Evolutionary conservation across 2,329 filamentous ascomycete species (phyloP), one percentile per base, ranked within the genome.

Genomic region (Fusarium sp.): DNA sequence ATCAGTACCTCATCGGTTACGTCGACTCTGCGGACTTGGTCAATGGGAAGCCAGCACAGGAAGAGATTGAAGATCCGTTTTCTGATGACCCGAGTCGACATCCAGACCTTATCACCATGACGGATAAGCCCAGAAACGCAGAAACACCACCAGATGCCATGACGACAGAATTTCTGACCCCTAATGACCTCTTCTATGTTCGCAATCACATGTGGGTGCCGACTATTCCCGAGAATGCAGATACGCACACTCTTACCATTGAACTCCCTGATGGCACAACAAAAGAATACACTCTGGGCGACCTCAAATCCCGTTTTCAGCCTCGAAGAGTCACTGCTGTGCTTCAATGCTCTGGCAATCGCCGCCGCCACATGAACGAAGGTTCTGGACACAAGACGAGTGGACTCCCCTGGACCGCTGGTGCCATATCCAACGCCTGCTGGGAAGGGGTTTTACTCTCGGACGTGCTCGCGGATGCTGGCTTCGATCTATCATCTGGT

Each of bases 141-240:
- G 90, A 92, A 76, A 89, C 90, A 0, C 90, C 90, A 0, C 80
- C 79, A 1, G 82, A 84, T 4, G 84, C 84, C 37, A 84, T 92
- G 29, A 82, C 81, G 20, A 81, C 83, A 14, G 80, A 85, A 3
- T 92, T 90, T 76, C 81, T 88, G 41, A 92, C 90, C 0, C 88
- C 88, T 5, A 88, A 87, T 48, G 83, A 86, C 33, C 81, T 89
- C 1, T 91, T 91, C 79, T 91, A 90, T 76, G 86, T 91, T 16
- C 86, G 90, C 22, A 90, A 92, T 75, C 90, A 92, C 80, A 89
- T 92, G 84, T 92, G 90, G 90, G 90, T 91, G 45, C 90, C 90
- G 1, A 81, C 82, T 7, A 79, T 89, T 2, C 76, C 81, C 5
- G 73, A 79, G 7, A 80, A 83, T 11, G 82, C 84, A 0, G 81